Percentiles rank a stretch among this genome's conserved stretches.
Evolutionary conservation across 306 rosid genomes (phyloP).

Genomic region (Medicago lupulina): DNA sequence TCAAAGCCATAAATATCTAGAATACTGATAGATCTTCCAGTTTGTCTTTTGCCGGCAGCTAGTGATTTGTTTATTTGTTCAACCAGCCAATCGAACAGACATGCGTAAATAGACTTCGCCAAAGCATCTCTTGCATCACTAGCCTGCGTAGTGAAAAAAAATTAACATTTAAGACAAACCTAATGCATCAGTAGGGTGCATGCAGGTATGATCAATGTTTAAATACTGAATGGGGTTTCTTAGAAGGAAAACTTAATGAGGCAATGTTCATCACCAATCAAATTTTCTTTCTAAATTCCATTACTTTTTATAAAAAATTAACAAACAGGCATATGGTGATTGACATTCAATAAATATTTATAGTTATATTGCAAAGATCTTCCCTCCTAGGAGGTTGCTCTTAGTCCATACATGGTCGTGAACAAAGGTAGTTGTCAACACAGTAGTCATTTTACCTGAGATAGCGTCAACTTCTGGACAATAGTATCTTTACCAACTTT

Average conservation of each 20-base stretch:
- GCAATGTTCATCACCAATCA: constrained; percentile 19
- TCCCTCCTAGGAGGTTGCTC: constrained; percentile 12
- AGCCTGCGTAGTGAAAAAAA: constrained; percentile 62
- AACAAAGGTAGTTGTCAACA: constrained; percentile 35
- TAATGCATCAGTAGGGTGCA: neutral
- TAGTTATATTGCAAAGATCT: constrained; percentile 20
- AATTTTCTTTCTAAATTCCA: constrained; percentile 3
- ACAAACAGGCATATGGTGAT: constrained; percentile 15
- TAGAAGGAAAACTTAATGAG: constrained; percentile 9
- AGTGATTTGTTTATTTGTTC: constrained; percentile 98
- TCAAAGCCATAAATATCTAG: constrained; percentile 99
- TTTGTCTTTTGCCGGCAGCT: constrained; percentile 93
- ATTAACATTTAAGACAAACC: constrained; percentile 21
- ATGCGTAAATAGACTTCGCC: constrained; percentile 95
- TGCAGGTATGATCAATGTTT: constrained; percentile 23
- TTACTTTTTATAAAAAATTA: constrained; percentile 26
- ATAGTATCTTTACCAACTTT: constrained; percentile 87
- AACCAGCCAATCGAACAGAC: constrained; percentile 94
- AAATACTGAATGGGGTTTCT: constrained; percentile 4
- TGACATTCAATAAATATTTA: constrained; percentile 24
- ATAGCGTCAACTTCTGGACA: constrained; percentile 79
- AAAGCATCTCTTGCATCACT: constrained; percentile 95
- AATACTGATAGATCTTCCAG: constrained; percentile 98
- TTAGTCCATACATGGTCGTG: constrained; percentile 18
- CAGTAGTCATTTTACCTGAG: constrained; percentile 74